Evolutionary conservation across 495 filamentous ascomycete genomes (phyloP), one percentile per base, ranked within the genome.

Genomic region (Bombardia bombarda): DNA sequence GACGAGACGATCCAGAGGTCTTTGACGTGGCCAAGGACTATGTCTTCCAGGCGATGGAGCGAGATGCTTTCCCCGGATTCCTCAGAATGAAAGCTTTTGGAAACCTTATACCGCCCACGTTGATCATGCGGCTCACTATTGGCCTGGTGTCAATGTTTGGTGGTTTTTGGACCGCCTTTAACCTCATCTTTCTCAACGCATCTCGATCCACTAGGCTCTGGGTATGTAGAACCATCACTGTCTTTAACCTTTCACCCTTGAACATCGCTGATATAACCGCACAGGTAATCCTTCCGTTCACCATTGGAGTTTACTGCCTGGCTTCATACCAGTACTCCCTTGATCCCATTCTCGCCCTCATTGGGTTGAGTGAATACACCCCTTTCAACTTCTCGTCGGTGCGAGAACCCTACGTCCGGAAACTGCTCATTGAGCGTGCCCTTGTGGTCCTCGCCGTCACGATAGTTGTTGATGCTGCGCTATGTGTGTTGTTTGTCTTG

Each of bases 1-100:
- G 84, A 32, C 80, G 92, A 54, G 93, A 96, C 51, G 92, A 99
- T 57, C 92, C 92, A 1, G 92, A 97, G 58, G 80, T 99, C 9
- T 99, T 99, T 49, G 90, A 96, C 58, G 81, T 84, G 2, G 92
- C 92, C 20, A 97, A 97, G 64, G 93, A 99, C 67, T 99, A 97
- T 59, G 90, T 95, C 35, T 99, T 96, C 64, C 93, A 97, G 58
- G 92, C 92, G 3, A 99, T 99, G 93, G 92, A 99, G 64, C 81
- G 93, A 32, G 92, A 97, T 66, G 92, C 92, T 12, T 98, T 95
- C 64, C 92, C 92, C 3, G 90, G 90, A 18, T 98, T 98, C 71
- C 76, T 98, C 49, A 80, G 87, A 52, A 82, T 85, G 55, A 96
- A 96, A 68, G 92, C 90, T 6, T 74, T 98, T 12, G 93, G 93